Conservation (phyloP, 805 yeast species). For the Candida nemodendra region DNA sequence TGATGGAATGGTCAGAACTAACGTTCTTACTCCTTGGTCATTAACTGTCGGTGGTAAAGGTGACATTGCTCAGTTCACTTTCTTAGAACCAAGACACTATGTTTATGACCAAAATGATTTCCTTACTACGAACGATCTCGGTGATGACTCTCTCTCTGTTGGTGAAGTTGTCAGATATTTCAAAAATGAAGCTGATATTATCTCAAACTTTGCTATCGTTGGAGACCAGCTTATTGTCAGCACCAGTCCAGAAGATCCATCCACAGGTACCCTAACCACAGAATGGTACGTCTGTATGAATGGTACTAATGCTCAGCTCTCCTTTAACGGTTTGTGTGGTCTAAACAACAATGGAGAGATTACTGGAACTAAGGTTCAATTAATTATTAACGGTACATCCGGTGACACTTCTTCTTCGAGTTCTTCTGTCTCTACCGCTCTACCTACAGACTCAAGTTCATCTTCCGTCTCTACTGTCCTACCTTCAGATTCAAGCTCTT, state of each 20-base stretch:
- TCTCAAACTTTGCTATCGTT: not conserved
- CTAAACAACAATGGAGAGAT: not conserved
- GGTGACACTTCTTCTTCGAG: not conserved
- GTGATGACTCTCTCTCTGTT: not conserved
- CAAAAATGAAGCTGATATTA: not conserved
- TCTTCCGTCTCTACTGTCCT: not conserved
- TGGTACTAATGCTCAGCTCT: not conserved
- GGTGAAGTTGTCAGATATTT: not conserved
- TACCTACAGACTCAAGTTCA: not conserved
- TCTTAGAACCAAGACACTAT: not conserved
- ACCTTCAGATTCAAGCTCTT: not conserved
- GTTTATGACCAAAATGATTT: not conserved
- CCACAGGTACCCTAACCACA: not conserved
- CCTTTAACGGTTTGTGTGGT: not conserved
- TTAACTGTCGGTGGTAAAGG: not conserved
- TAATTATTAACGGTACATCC: not conserved
- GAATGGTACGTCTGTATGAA: not conserved
- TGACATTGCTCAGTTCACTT: not conserved
- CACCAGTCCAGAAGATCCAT: not conserved
- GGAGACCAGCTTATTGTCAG: not conserved
- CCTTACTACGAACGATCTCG: not conserved
- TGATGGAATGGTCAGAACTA: not conserved
- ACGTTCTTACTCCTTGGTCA: not conserved
- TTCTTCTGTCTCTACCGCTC: not conserved
- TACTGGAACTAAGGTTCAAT: not conserved